Base-by-base conservation (phyloP, 2,329 filamentous ascomycete genomes). In the Beauveria caledonica region DNA sequence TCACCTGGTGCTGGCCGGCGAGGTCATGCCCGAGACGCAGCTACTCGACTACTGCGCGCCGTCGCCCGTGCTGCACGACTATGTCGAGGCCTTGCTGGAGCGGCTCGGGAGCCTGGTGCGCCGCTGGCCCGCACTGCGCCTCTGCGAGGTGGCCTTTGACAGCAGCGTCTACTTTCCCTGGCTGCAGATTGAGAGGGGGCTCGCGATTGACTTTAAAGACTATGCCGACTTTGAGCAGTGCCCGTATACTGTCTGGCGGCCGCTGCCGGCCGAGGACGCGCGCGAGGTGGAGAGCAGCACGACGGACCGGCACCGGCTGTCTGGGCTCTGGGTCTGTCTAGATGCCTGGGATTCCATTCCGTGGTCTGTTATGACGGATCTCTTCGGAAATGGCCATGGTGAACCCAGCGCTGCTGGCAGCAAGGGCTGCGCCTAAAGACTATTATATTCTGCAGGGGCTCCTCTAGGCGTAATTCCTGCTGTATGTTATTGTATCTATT, bases 91-190 rank as follows among this genome's bases (percentile, higher is more conserved):
- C 11, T 10, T 60, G 39, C 29, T 60, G 19, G 27, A 9, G 40
- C n/a, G 4, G 19, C 27, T 53, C 5, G 58, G 40, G 11, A 1
- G 10, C 29, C 10, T 60, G 27, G 15, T 53, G 58, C 27, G 17
- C 19, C 13, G 42, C 10, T 5, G 36, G 25, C 3, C 17, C 5
- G 15, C 39, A 19, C 42, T 60, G 50, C 58, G 15, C 8, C 19
- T 17, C 19, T 60, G 49, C 42, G 58, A 60, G 50, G 23, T 60
- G 7, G 49, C 49, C 1, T 53, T 60, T 27, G 49, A 53, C 49
- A 60, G 58, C 50, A 60, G 58, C 29, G 13, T 60, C 25, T 60
- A 50, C 49, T 60, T 60, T 60, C 58, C 58, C n/a, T 60, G 58
- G 58, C 27, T 60, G 29, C 58, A 60, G 58, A 36, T 46, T 10